These are phyloP conservation scores for Euphorbia neoarborescens DNA, from an alignment of 441 rosid species.

Conservation along the genomic window DNA sequence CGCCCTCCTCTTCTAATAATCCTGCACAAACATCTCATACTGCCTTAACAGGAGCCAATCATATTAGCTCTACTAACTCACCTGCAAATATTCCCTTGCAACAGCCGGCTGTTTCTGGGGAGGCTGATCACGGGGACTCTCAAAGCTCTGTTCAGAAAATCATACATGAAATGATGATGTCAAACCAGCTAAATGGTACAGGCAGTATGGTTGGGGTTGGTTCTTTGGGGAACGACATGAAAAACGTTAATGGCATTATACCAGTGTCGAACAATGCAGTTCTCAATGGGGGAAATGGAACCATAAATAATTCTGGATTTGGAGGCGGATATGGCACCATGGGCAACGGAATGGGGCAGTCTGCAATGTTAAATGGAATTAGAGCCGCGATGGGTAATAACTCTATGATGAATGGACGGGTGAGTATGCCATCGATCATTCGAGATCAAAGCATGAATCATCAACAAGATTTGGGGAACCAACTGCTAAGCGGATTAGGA, in stretches of 20 bases:
- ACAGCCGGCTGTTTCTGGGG: slow-evolving; percentile 50
- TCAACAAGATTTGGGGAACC: slow-evolving; percentile 71
- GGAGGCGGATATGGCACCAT: slow-evolving; percentile 48
- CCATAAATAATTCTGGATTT: slow-evolving; percentile 38
- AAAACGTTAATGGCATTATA: slow-evolving; percentile 43
- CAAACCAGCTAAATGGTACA: slow-evolving; percentile 50
- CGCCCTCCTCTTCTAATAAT: slow-evolving; percentile 58
- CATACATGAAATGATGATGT: slow-evolving; percentile 64
- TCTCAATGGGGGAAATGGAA: slow-evolving; percentile 43
- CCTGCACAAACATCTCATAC: slow-evolving; percentile 49
- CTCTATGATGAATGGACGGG: slow-evolving; percentile 60
- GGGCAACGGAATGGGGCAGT: slow-evolving; percentile 57
- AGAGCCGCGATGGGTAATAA: slow-evolving; percentile 54
- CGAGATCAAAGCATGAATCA: slow-evolving; percentile 57
- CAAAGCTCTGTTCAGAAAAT: slow-evolving; percentile 81
- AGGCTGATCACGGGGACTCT: slow-evolving; percentile 55
- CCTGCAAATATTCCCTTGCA: slow-evolving; percentile 49
- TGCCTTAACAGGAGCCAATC: slow-evolving; percentile 45
- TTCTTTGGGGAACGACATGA: slow-evolving; percentile 53
- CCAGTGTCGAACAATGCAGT: slow-evolving; percentile 40
- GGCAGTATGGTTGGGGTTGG: slow-evolving; percentile 59
- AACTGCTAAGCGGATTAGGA: slow-evolving; percentile 61
- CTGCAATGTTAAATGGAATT: slow-evolving; percentile 56
- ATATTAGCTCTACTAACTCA: slow-evolving; percentile 51
- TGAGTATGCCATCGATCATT: slow-evolving; percentile 42